Conservation (phyloP, 805 yeast species). For the Monosporozyma solicola region DNA sequence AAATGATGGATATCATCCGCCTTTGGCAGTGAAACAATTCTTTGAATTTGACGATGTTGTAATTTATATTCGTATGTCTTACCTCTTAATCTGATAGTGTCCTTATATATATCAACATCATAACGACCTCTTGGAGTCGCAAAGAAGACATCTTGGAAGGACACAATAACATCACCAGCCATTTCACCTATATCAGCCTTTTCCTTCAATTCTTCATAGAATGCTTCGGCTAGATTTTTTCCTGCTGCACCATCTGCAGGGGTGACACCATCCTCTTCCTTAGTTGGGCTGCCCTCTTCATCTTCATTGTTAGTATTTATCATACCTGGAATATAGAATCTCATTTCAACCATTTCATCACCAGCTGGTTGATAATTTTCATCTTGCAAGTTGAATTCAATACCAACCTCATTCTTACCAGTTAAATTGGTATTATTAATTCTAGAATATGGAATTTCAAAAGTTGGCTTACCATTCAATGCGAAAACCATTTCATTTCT, state of each 20-base stretch:
- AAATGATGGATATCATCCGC: conserved; percentile 89
- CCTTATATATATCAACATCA: conserved; percentile 87
- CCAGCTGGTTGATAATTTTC: conserved; percentile 62
- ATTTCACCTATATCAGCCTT: conserved; percentile 91
- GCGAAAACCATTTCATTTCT: conserved; percentile 83
- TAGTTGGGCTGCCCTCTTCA: conserved; percentile 15
- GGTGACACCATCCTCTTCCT: conserved; percentile 9
- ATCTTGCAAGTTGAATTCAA: conserved; percentile 64
- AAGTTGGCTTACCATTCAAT: conserved; percentile 79
- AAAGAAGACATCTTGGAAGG: conserved; percentile 83
- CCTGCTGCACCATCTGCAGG: conserved; percentile 17
- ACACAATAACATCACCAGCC: conserved; percentile 89
- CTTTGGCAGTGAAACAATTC: conserved; percentile 86
- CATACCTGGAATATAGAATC: conserved; percentile 88
- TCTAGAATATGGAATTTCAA: conserved; percentile 77
- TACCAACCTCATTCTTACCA: conserved; percentile 87
- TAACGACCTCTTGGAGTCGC: conserved; percentile 98
- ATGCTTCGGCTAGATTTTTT: conserved; percentile 68
- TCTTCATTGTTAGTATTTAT: conserved; percentile 33
- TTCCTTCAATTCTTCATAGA: conserved; percentile 86
- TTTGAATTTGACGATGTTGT: conserved; percentile 80
- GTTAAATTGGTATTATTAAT: conserved; percentile 82
- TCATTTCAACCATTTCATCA: conserved; percentile 91
- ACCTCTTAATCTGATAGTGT: conserved; percentile 85
- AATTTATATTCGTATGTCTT: conserved; percentile 96